Percentiles rank a stretch among this genome's conserved stretches.
These are phyloP conservation scores for Picea sitchensis DNA, from an alignment of 75 land plant species.

Conservation along the genomic window DNA sequence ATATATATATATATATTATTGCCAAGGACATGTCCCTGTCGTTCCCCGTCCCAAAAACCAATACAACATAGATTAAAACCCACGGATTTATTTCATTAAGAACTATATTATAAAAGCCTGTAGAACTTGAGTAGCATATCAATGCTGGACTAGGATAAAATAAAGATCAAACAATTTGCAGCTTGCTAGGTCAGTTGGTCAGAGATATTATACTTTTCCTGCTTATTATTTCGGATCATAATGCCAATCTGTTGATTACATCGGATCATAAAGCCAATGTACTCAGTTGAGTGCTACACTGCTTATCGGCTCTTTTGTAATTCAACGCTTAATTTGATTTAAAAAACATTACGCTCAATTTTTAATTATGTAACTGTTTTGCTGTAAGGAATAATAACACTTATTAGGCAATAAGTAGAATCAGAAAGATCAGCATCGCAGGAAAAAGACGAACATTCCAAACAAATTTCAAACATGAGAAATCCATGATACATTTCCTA, in stretches of 20 bases:
- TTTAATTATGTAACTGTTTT: background rate
- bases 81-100: too few relatives aligned
- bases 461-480: background rate
- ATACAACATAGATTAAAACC: too few relatives aligned
- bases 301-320: background rate
- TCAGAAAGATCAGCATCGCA: background rate
- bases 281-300: background rate
- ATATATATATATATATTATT: too few relatives aligned
- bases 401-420: background rate
- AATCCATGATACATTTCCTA: background rate
- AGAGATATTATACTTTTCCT: background rate
- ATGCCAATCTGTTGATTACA: background rate
- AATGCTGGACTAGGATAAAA: too few relatives aligned
- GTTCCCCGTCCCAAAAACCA: too few relatives aligned
- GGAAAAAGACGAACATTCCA: background rate
- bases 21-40: too few relatives aligned
- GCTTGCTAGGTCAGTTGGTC: background rate
- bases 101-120: too few relatives aligned
- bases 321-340: background rate
- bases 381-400: background rate
- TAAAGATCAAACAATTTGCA: background rate
- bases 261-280: background rate
- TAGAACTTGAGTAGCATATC: too few relatives aligned
- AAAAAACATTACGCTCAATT: background rate
- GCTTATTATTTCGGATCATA: background rate